A percentile compares a stretch with the other conserved stretches of the same genome.
Evolutionary conservation across 2,329 filamentous ascomycete species (phyloP).

Genomic region (Claviceps cyperi): DNA sequence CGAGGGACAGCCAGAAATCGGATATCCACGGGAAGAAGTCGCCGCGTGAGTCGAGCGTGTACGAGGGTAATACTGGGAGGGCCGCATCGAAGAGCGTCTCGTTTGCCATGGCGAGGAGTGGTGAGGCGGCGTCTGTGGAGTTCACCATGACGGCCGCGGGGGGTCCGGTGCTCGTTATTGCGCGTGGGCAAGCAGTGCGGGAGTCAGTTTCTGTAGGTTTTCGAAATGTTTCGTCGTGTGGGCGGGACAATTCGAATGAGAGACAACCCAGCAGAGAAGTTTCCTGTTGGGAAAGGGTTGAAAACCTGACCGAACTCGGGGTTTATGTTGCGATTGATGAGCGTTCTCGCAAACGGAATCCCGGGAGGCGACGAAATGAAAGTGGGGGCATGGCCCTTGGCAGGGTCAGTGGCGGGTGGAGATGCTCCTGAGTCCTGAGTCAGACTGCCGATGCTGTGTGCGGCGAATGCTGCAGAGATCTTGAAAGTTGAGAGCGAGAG

Average conservation of each 20-base stretch:
- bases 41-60: conserved; percentile 54
- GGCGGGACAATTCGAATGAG: too few species aligned
- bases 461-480: neutral
- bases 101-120: conserved; percentile 32
- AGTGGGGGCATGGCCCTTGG: neutral
- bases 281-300: too few species aligned
- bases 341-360: too few species aligned
- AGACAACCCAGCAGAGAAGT: too few species aligned
- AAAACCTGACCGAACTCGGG: too few species aligned
- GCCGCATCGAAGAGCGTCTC: conserved; percentile 37
- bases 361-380: neutral
- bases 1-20: conserved; percentile 64
- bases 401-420: neutral
- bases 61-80: conserved; percentile 75
- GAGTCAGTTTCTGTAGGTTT: too few species aligned
- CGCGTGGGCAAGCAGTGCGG: neutral
- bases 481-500: neutral
- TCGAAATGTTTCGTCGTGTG: too few species aligned
- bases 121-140: conserved; percentile 16
- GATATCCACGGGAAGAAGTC: conserved; percentile 65
- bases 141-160: conserved; percentile 24
- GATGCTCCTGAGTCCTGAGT: neutral
- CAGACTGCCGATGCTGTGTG: too few species aligned
- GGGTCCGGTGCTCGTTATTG: neutral
- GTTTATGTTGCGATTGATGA: too few species aligned